A percentile compares a stretch with the other conserved stretches of the same genome.
Evolutionary conservation across 1,284 basidiomycete genomes (phyloP).

Genomic region (Erythrobasidium hasegawianum): DNA sequence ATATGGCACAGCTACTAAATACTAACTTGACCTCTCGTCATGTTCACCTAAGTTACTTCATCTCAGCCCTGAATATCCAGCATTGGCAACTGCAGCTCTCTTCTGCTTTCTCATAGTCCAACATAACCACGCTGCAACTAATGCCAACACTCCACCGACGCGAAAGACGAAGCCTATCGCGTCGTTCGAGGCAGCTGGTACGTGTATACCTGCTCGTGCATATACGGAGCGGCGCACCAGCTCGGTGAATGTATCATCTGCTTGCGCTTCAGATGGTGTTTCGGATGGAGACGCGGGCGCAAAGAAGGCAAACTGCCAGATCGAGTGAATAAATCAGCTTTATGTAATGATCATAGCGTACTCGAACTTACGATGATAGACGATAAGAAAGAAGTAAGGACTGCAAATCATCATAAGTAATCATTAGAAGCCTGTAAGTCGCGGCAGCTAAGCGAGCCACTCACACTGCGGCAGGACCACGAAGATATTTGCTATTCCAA

Average conservation of each 20-base stretch:
- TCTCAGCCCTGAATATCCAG: not conserved
- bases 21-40: too few species aligned
- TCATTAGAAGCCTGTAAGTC: not conserved
- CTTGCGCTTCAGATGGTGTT: not conserved
- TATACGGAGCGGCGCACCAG: not conserved
- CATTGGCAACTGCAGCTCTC: slow-evolving; percentile 1
- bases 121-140: slow-evolving; percentile 38
- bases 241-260: not conserved
- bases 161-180: slow-evolving; percentile 43
- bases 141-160: slow-evolving; percentile 41
- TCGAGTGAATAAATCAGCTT: not conserved
- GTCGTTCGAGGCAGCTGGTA: slow-evolving; percentile 30
- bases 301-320: slow-evolving; percentile 25
- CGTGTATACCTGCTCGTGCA: slow-evolving; percentile 13
- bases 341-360: not conserved
- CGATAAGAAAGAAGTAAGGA: slow-evolving; percentile 32
- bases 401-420: not conserved
- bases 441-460: not conserved
- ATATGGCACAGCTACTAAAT: too few species aligned
- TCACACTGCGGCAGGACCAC: slow-evolving; percentile 32
- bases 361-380: slow-evolving; percentile 24
- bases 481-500: slow-evolving; percentile 31
- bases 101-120: slow-evolving; percentile 36
- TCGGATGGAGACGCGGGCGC: not conserved
- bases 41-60: too few species aligned